phyloP scores from a whole-genome alignment of 1,284 basidiomycete genomes.

The Calocybe gambosa region DNA sequence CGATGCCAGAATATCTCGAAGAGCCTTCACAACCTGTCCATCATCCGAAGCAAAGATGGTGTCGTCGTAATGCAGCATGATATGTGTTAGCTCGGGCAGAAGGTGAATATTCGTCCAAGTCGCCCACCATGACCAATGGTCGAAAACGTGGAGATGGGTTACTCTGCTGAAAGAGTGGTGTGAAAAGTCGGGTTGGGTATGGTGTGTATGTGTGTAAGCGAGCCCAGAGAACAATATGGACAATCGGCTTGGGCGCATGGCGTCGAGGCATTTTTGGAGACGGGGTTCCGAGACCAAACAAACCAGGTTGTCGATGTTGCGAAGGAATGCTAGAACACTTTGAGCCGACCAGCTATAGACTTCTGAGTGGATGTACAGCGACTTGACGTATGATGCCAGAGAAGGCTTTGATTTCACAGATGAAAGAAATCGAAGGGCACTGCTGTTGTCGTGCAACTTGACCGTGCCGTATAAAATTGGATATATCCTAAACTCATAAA shows the following conservation, averaged over 20 bases:
- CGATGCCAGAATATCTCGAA: neutral
- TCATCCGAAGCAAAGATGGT: slow-evolving; percentile 1
- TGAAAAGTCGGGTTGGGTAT: neutral
- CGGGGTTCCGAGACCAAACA: slow-evolving; percentile 5
- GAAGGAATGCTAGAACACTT: neutral
- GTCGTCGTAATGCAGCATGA: slow-evolving; percentile 4
- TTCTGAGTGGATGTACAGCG: neutral
- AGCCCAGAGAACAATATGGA: slow-evolving; percentile 6
- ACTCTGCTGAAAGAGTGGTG: neutral
- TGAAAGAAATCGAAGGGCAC: slow-evolving; percentile 1
- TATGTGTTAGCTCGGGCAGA: slow-evolving; percentile 2
- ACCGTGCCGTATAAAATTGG: slow-evolving; percentile 4
- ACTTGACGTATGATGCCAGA: slow-evolving; percentile 3
- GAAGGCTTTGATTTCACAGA: slow-evolving; percentile 1
- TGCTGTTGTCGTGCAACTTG: neutral
- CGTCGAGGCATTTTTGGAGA: neutral
- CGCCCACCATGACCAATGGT: slow-evolving; percentile 1
- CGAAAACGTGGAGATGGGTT: slow-evolving; percentile 1
- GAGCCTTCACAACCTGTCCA: neutral
- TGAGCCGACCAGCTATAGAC: neutral
- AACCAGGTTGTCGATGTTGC: neutral
- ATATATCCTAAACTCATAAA: slow-evolving; percentile 1
- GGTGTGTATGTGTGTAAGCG: neutral
- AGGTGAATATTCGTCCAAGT: slow-evolving; percentile 1
- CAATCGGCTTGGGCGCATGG: neutral